These are phyloP conservation scores for Kwoniella sp. DNA, from an alignment of 768 basidiomycete genomes.

Conservation along the genomic window DNA sequence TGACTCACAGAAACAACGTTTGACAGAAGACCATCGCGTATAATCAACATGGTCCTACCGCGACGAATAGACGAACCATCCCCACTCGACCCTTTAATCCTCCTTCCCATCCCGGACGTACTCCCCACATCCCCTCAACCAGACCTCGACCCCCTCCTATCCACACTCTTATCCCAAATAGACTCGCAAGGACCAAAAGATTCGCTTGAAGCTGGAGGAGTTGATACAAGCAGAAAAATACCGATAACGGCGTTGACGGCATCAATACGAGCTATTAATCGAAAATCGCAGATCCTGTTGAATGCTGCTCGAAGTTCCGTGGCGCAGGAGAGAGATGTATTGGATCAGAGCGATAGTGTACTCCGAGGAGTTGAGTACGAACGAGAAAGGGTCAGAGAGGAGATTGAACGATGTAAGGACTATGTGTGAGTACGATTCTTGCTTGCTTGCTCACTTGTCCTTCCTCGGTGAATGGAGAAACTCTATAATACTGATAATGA, in stretches of 20 bases:
- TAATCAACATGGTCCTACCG: conserved; percentile 36
- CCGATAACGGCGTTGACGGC: conserved; percentile 30
- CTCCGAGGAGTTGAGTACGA: conserved; percentile 42
- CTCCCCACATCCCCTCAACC: conserved; percentile 33
- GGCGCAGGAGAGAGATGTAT: conserved; percentile 29
- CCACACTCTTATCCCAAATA: conserved; percentile 23
- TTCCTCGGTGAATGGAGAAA: too few relatives aligned
- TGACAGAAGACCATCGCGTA: not conserved
- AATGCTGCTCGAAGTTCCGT: conserved; percentile 40
- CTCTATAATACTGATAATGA: too few relatives aligned
- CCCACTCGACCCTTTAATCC: conserved; percentile 40
- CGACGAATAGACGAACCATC: conserved; percentile 25
- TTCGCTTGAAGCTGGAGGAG: too few relatives aligned
- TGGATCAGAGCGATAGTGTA: conserved; percentile 40
- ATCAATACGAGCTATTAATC: conserved; percentile 35
- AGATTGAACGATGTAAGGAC: conserved; percentile 44
- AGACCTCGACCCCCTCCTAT: conserved; percentile 28
- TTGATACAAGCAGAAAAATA: not conserved
- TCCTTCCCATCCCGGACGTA: conserved; percentile 34
- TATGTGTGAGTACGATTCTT: conserved; percentile 37
- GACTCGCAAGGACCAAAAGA: not conserved
- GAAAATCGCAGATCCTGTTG: conserved; percentile 37
- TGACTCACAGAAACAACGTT: too few relatives aligned
- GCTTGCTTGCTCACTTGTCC: too few relatives aligned
- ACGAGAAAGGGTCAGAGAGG: conserved; percentile 39